Evolutionary conservation across 345 rosid species (phyloP), one percentile per base, ranked within the genome.

Genomic region (Pistacia atlantica): DNA sequence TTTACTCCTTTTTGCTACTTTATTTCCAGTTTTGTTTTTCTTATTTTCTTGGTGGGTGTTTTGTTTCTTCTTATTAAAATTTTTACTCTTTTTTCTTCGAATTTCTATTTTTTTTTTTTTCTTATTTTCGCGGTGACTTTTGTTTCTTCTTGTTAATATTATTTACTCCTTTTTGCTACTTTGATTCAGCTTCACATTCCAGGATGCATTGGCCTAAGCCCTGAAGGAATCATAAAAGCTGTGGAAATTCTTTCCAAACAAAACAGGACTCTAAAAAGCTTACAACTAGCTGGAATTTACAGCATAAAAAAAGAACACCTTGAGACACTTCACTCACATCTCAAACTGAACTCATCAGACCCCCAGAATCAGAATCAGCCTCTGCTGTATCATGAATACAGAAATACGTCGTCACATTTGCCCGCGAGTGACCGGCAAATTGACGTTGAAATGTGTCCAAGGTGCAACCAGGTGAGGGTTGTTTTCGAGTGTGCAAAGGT

Each of bases 361-460:
- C 13, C 56, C 13, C 72, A 64, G 18, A 71, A 65, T 61, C 45
- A 65, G 28, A 70, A 22, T 22, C 68, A 16, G 8, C 75, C 69
- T 52, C 10, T 81, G 28, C 66, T 81, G 3, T 87, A 81, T 73
- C 84, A 81, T 74, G 18, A 58, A 54, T 46, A 68, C 60, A 77
- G 74, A 49, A 77, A 51, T 72, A 12, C 52, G 54, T 20, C 42
- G 22, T 38, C 77, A 22, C 28, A 33, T 11, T 25, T 52, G 63
- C 56, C 48, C 48, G 80, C 49, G 17, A 4, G 10, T 20, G 65
- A 48, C 10, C 66, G 56, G 11, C 61, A 71, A 0, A 73, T 89
- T 2, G 98, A 95, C 4, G 88, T 93, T 11, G 91, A 88, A 38
- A 58, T 87, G 22, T 95, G 99, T 76, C 92, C 91, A 1, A 85